Base-by-base conservation (phyloP, 345 rosid genomes). In the Brassica rapa region DNA sequence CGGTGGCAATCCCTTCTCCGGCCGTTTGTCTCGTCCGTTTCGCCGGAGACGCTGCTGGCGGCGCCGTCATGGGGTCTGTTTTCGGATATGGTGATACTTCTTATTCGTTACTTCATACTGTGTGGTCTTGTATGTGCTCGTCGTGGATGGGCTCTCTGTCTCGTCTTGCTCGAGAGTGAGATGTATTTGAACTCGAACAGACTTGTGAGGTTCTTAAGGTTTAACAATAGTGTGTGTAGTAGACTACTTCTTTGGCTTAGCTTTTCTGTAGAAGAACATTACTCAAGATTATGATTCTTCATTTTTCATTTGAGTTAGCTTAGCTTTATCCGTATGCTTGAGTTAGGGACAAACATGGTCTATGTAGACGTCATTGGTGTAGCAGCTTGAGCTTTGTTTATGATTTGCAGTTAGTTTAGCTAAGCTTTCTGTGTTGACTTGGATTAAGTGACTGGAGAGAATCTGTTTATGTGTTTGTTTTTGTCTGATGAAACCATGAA, bases 21-120 rank as follows among this genome's bases (percentile, higher is more conserved):
- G 86, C 84, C 62, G 87, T 89, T 55, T 95, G 99, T 76, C 80
- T 95, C 75, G 69, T 85, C 75, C 89, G 89, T 74, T 90, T 86
- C 82, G 92, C 88, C 3, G 87, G 86, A 30, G 97, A 93, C 85
- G 81, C 97, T 71, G 89, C 90, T 32, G 86, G 88, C 24, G 99
- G 98, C 72, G 96, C 96, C 59, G 74, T 93, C 79, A 86, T 87
- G 92, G 98, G 98, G 73, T 87, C 97, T 73, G 82, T 93, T 61
- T 90, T 90, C 76, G 97, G 98, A 53, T 93, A 84, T 65, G 99
- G 98, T 95, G 59, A 51, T 12, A 37, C 6, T 56, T 5, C 37
- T 35, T 23, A 66, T 73, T 41, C 30, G 4, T 32, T 46, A 41
- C 6, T 12, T 23, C 33, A 12, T 32, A 27, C 1, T 51, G 4